phyloP scores from a whole-genome alignment of 495 filamentous ascomycete species.

The Oleoguttula mirabilis region DNA sequence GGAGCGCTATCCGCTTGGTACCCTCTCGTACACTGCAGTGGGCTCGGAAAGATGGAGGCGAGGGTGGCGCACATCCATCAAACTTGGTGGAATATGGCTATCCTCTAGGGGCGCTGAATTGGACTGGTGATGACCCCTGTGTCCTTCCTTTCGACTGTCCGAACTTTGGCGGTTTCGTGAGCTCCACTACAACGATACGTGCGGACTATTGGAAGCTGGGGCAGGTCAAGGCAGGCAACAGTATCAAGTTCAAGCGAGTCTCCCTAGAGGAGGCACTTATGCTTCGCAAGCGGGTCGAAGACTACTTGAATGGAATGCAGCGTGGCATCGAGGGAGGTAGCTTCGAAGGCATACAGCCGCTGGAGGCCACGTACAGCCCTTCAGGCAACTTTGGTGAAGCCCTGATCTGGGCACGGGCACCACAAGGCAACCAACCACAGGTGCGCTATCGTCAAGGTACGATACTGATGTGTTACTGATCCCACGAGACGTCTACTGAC shows the following conservation, averaged over 20 bases:
- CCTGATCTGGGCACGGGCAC: conserved; percentile 31
- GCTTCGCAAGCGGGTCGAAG: conserved; percentile 26
- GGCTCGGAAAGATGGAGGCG: conserved; percentile 45
- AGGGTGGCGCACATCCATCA: conserved; percentile 47
- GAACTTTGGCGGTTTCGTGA: conserved; percentile 49
- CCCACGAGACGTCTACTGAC: too few species aligned
- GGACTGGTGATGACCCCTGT: conserved; percentile 32
- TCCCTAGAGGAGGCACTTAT: conserved; percentile 37
- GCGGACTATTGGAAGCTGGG: conserved; percentile 49
- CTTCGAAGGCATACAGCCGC: conserved; percentile 23
- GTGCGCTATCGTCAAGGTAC: conserved; percentile 44
- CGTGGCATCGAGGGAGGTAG: conserved; percentile 14
- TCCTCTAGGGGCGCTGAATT: conserved; percentile 20
- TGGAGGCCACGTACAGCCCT: conserved; percentile 16
- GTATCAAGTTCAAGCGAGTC: conserved; percentile 35
- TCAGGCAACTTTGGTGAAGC: conserved; percentile 25
- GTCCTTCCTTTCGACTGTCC: conserved; percentile 41
- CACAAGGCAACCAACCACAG: conserved; percentile 31
- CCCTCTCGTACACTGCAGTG: conserved; percentile 42
- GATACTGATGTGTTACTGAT: too few species aligned
- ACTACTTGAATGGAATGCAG: conserved; percentile 30
- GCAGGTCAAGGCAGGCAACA: conserved; percentile 49
- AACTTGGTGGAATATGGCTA: conserved; percentile 52
- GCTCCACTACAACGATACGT: conserved; percentile 40
- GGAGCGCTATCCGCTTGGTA: conserved; percentile 45